A percentile compares a stretch with the other conserved stretches of the same genome.
These are phyloP conservation scores for Dothideomycetes sp. DNA, from an alignment of 2,329 filamentous ascomycete genomes.

Conservation along the genomic window DNA sequence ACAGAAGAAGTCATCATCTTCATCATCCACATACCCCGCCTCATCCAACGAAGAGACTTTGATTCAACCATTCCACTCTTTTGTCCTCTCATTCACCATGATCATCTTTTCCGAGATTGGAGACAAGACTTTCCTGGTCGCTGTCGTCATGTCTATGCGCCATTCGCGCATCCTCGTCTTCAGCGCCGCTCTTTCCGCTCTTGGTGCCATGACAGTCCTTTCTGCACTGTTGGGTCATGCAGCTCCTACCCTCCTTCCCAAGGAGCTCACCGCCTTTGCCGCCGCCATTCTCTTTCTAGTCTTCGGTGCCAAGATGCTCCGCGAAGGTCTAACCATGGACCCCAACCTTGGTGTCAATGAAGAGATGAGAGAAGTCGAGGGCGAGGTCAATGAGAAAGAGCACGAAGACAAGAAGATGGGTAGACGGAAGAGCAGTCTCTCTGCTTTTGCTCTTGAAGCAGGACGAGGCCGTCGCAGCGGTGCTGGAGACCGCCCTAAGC, in stretches of 20 bases:
- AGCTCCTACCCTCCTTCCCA: constrained; percentile 79
- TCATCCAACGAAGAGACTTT: constrained; percentile 37
- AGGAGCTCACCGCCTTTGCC: constrained; percentile 79
- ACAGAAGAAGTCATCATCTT: constrained; percentile 7
- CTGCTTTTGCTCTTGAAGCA: constrained; percentile 70
- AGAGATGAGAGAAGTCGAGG: constrained; percentile 95
- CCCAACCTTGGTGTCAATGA: constrained; percentile 85
- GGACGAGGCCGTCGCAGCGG: constrained; percentile 64
- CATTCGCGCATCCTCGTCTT: constrained; percentile 90
- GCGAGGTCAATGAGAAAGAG: constrained; percentile 89
- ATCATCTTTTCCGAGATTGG: constrained; percentile 94
- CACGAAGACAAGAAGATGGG: constrained; percentile 54
- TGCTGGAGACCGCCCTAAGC: constrained; percentile 19
- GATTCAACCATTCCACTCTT: constrained; percentile 76
- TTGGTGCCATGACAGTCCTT: constrained; percentile 88
- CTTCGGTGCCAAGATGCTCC: constrained; percentile 55
- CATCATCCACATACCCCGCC: constrained; percentile 7
- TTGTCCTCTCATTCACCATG: constrained; percentile 88
- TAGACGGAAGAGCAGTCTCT: constrained; percentile 51
- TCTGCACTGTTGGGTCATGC: constrained; percentile 89
- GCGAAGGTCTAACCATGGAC: constrained; percentile 70
- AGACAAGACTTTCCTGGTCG: constrained; percentile 97
- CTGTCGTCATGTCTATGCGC: constrained; percentile 98
- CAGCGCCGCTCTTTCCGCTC: constrained; percentile 80
- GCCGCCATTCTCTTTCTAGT: constrained; percentile 78